phyloP scores from a whole-genome alignment of 441 rosid species.

The Brassica balearica region DNA sequence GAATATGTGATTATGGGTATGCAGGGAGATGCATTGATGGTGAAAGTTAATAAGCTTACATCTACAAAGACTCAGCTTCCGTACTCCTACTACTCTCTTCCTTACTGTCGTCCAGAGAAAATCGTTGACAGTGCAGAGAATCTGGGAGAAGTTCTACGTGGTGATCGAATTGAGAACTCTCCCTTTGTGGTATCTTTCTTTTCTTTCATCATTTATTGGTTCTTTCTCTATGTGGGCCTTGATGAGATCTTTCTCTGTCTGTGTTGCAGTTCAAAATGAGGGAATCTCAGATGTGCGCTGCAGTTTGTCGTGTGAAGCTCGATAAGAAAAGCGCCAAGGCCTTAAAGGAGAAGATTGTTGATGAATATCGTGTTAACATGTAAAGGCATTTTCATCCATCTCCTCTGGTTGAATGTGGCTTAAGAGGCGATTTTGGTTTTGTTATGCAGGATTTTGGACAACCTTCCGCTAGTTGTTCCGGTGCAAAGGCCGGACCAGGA shows the following conservation, averaged over 20 bases:
- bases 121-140: constrained; percentile 92
- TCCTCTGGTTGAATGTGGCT: not conserved
- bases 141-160: constrained; percentile 96
- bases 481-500: constrained; percentile 65
- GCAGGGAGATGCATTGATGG: constrained; percentile 84
- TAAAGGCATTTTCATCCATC: constrained; percentile 38
- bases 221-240: constrained; percentile 21
- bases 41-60: constrained; percentile 91
- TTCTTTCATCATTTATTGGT: not conserved
- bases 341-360: constrained; percentile 82
- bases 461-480: constrained; percentile 90
- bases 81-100: constrained; percentile 82
- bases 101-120: constrained; percentile 62
- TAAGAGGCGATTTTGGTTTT: constrained; percentile 15
- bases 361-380: constrained; percentile 92
- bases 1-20: not conserved
- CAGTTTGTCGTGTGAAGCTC: constrained; percentile 68
- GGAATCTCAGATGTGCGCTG: constrained; percentile 78
- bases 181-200: constrained; percentile 65
- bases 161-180: constrained; percentile 95
- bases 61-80: constrained; percentile 98
- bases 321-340: constrained; percentile 66
- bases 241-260: constrained; percentile 21
- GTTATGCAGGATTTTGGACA: constrained; percentile 85
- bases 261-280: constrained; percentile 86